Conservation (phyloP, 1,284 basidiomycete genomes). For the Tylopilus orsonianus region DNA sequence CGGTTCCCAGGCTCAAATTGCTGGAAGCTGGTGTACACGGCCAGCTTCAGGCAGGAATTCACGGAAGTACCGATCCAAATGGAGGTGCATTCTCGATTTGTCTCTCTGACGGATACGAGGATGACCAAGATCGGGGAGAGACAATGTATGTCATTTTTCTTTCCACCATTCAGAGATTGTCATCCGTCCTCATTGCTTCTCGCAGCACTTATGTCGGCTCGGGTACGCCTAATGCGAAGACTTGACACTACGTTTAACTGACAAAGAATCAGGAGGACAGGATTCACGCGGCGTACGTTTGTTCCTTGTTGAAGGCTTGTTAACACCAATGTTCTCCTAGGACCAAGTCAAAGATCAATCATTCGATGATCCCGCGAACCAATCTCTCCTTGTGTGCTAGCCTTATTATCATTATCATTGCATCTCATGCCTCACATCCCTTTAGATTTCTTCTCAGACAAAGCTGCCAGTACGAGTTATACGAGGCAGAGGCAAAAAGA, state of each 20-base stretch:
- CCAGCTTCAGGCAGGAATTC: conserved; percentile 24
- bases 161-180: not conserved
- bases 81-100: conserved; percentile 43
- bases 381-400: conserved; percentile 31
- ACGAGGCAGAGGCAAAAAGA: conserved; percentile 31
- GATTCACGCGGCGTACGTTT: conserved; percentile 19
- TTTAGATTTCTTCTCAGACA: conserved; percentile 34
- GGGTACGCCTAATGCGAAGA: conserved; percentile 16
- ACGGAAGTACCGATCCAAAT: conserved; percentile 16
- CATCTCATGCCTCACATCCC: conserved; percentile 1
- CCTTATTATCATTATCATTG: not conserved
- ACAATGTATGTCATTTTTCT: conserved; percentile 35
- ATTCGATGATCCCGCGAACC: conserved; percentile 35
- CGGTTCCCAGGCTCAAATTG: conserved; percentile 10
- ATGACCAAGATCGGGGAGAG: conserved; percentile 41
- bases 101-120: conserved; percentile 42
- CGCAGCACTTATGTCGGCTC: conserved; percentile 43
- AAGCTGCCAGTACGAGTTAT: conserved; percentile 42
- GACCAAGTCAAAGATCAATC: conserved; percentile 37
- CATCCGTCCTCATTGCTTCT: not conserved
- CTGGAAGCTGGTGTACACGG: conserved; percentile 20
- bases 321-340: conserved; percentile 3
- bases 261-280: conserved; percentile 26
- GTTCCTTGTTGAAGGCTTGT: not conserved
- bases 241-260: not conserved